These are phyloP conservation scores for Metarhizium anisopliae DNA, from an alignment of 2,329 filamentous ascomycete species.

Conservation along the genomic window DNA sequence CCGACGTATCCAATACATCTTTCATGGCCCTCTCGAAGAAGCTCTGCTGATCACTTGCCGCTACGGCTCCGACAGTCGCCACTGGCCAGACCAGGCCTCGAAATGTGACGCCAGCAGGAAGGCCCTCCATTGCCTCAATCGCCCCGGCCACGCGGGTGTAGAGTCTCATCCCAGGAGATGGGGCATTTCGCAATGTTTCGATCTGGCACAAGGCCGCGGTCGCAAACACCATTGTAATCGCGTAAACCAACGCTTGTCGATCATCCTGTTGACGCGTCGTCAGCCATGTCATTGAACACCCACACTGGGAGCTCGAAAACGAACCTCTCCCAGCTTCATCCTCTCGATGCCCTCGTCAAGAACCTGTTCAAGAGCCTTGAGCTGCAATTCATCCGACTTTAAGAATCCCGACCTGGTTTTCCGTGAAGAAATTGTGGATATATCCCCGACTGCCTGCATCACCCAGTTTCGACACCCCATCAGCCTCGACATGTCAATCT, in stretches of 20 bases:
- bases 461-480: no score
- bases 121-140: conserved; percentile 5
- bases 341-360: no score
- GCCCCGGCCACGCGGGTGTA: conserved; percentile 1
- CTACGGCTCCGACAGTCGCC: conserved; percentile 10
- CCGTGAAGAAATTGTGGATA: no score
- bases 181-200: conserved; percentile 1
- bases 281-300: no score
- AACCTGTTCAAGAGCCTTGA: no score
- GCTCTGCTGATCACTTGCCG: conserved; percentile 5
- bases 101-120: conserved; percentile 8
- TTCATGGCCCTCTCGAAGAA: conserved; percentile 10
- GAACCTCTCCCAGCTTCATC: no score
- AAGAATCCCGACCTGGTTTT: no score
- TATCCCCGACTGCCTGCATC: no score
- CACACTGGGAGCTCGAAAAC: no score
- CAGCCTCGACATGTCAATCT: no score
- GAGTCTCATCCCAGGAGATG: neutral
- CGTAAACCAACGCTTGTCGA: neutral
- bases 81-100: conserved; percentile 11
- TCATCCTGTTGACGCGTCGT: neutral
- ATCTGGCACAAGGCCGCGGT: conserved; percentile 11
- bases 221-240: conserved; percentile 8
- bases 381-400: no score
- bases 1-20: conserved; percentile 3